Conservation (phyloP, 192 early-diverging fungal species). For the Umbelopsis sp. region DNA sequence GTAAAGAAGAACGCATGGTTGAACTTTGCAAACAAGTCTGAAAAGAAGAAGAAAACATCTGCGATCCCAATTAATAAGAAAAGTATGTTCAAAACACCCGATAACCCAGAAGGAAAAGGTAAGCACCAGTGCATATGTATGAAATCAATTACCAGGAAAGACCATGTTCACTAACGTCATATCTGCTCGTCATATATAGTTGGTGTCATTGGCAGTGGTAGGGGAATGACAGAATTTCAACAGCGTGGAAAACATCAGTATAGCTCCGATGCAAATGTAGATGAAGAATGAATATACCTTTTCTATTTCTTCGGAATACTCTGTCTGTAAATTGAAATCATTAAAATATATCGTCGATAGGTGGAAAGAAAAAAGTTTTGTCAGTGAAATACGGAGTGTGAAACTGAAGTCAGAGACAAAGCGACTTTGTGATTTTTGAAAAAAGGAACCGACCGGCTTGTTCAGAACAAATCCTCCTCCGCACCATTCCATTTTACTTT, state of each 20-base stretch:
- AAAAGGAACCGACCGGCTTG: not conserved
- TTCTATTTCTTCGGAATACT: not conserved
- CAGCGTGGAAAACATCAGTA: conserved; percentile 77
- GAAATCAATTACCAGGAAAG: not conserved
- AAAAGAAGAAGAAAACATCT: conserved; percentile 41
- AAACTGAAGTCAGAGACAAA: not conserved
- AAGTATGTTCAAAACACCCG: conserved; percentile 82
- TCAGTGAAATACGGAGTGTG: conserved; percentile 13
- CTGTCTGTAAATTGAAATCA: not conserved
- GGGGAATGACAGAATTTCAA: conserved; percentile 76
- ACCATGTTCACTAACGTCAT: not conserved
- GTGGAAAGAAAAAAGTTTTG: not conserved
- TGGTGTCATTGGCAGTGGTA: conserved; percentile 79
- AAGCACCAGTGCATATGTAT: not conserved
- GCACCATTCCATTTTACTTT: conserved; percentile 8
- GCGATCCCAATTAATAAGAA: conserved; percentile 58
- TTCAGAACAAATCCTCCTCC: not conserved
- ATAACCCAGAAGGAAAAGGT: conserved; percentile 76
- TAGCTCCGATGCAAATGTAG: conserved; percentile 13
- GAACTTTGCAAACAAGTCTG: conserved; percentile 60
- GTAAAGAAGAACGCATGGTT: conserved; percentile 78
- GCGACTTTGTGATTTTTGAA: not conserved
- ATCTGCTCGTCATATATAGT: conserved; percentile 48
- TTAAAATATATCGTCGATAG: not conserved
- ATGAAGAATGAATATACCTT: conserved; percentile 16